Conservation (phyloP, 164 flowering plant species). For the Sedum album region DNA sequence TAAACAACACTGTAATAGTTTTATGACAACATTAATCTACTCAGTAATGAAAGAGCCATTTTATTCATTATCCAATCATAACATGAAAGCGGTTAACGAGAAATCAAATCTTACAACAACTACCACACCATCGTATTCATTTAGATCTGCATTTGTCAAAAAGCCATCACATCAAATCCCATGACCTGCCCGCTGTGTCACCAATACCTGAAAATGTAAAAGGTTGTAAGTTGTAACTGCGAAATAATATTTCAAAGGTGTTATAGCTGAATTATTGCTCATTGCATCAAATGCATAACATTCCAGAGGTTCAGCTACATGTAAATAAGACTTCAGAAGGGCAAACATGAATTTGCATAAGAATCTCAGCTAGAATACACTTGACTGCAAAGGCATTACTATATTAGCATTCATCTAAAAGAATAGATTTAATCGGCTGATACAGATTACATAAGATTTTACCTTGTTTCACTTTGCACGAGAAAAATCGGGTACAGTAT, state of each 20-base stretch:
- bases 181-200: constrained; percentile 83
- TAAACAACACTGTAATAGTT: not conserved
- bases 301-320: not conserved
- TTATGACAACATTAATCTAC: not conserved
- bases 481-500: constrained; percentile 60
- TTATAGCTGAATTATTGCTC: not conserved
- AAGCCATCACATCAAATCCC: constrained; percentile 82
- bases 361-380: not conserved
- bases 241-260: too few relatives aligned
- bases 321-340: not conserved
- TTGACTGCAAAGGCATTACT: not conserved
- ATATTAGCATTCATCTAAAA: not conserved
- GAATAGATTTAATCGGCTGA: not conserved
- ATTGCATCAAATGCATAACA: too few relatives aligned
- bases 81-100: not conserved
- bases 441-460: constrained; percentile 52
- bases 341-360: not conserved
- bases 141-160: constrained; percentile 45
- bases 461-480: constrained; percentile 79
- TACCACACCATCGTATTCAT: constrained; percentile 71
- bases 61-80: not conserved
- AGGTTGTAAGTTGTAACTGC: too few relatives aligned
- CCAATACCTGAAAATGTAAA: constrained; percentile 38
- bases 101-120: constrained; percentile 61
- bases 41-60: not conserved